Conservation (phyloP, 1,284 basidiomycete species). For the Somion occarium region DNA sequence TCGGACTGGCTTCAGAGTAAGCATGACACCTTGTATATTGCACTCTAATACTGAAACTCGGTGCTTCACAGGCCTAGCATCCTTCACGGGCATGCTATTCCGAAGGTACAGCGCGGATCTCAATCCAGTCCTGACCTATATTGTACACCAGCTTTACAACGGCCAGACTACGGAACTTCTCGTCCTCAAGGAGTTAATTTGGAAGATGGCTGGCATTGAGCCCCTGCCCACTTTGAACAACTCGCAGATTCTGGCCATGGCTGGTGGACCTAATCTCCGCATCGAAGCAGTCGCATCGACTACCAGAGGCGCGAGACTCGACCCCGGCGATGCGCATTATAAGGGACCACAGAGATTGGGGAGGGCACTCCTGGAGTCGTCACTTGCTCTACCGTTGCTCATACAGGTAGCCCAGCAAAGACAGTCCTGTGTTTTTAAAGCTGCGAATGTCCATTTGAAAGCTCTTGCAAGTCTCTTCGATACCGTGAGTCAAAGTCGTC, state of each 20-base stretch:
- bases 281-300: conserved; percentile 78
- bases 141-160: conserved; percentile 86
- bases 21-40: conserved; percentile 27
- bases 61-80: conserved; percentile 66
- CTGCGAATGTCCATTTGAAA: conserved; percentile 73
- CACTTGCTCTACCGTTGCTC: conserved; percentile 76
- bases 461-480: conserved; percentile 85
- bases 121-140: conserved; percentile 82
- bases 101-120: conserved; percentile 83
- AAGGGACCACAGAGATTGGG: conserved; percentile 69
- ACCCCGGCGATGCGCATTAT: conserved; percentile 53
- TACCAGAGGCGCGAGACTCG: conserved; percentile 66
- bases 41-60: conserved; percentile 12
- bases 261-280: conserved; percentile 83
- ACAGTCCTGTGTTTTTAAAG: conserved; percentile 72
- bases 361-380: conserved; percentile 64
- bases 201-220: conserved; percentile 94
- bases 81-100: conserved; percentile 92
- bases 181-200: conserved; percentile 88
- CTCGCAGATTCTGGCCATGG: conserved; percentile 84
- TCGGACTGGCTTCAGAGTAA: conserved; percentile 92
- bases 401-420: conserved; percentile 87
- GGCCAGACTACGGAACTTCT: conserved; percentile 87
- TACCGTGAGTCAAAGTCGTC: conserved; percentile 53
- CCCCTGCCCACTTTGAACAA: conserved; percentile 87